Percentiles rank a stretch among this genome's conserved stretches.
These are phyloP conservation scores for Ceratobasidium sp. DNA, from an alignment of 1,284 basidiomycete genomes.

Conservation along the genomic window DNA sequence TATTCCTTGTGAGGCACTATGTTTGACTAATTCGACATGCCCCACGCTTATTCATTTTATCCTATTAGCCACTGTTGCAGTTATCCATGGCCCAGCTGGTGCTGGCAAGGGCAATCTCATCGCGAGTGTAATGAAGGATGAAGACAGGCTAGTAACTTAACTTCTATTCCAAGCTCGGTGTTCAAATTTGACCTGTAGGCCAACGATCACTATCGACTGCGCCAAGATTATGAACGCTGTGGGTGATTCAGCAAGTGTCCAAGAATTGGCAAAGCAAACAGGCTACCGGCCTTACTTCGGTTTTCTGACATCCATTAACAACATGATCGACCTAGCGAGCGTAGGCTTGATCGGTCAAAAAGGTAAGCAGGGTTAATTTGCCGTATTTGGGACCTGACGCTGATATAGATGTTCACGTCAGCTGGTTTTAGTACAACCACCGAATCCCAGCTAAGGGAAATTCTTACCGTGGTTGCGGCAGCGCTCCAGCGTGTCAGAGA, in stretches of 20 bases:
- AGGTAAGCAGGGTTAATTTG: slow-evolving; percentile 58
- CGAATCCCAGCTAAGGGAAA: slow-evolving; percentile 85
- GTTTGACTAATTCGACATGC: slow-evolving; percentile 46
- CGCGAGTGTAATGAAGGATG: slow-evolving; percentile 67
- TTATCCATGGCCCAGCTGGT: slow-evolving; percentile 92
- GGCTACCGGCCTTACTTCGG: slow-evolving; percentile 94
- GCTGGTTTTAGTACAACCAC: slow-evolving; percentile 88
- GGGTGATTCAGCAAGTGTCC: slow-evolving; percentile 78
- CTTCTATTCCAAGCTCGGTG: slow-evolving; percentile 36
- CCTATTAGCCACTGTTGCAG: slow-evolving; percentile 69
- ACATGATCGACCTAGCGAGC: slow-evolving; percentile 90
- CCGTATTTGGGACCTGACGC: not conserved
- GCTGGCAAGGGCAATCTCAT: slow-evolving; percentile 87
- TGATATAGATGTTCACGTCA: slow-evolving; percentile 52
- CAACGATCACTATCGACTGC: slow-evolving; percentile 83
- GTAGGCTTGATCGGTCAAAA: slow-evolving; percentile 96
- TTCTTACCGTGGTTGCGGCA: slow-evolving; percentile 81
- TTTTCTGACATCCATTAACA: slow-evolving; percentile 86
- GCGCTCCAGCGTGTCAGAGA: slow-evolving; percentile 75
- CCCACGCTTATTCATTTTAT: slow-evolving; percentile 35
- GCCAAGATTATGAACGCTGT: slow-evolving; percentile 75
- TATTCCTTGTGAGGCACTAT: slow-evolving; percentile 64
- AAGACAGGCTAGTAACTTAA: slow-evolving; percentile 63
- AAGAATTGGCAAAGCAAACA: slow-evolving; percentile 79
- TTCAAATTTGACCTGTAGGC: slow-evolving; percentile 59